Evolutionary conservation across 139 green algal species (phyloP), one percentile per base, ranked within the genome.

Genomic region (Volvox reticuliferus): DNA sequence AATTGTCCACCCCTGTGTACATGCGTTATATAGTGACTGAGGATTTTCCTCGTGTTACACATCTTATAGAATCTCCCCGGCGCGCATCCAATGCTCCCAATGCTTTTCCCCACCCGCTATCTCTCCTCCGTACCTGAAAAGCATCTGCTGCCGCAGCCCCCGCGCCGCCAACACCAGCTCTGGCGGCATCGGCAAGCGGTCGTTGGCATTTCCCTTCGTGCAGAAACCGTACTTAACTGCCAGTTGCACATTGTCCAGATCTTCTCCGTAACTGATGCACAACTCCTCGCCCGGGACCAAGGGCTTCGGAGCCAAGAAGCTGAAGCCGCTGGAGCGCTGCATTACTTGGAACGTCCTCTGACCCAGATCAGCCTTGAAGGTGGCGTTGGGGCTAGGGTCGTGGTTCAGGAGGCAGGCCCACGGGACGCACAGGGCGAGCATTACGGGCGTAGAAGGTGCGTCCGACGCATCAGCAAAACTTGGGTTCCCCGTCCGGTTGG

Each of bases 161-260:
- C n/a, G 18, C 44, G 73, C 50, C 71, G 30, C 71, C 0, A n/a
- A 69, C 73, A 24, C 50, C 30, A 50, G 26, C 0, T 28, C 73
- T 13, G 50, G 50, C 50, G 50, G 71, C 71, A 75, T n/a, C 71
- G 50, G n/a, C 71, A 90, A 44, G 14, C 86, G 71, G 86, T 90
- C 86, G 55, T 83, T 90, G 30, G 30, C 19, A 75, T 90, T 90
- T 3, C 73, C 86, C 12, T 69, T 6, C 50, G 73, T 63, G 12
- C 30, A 62, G 50, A 90, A 90, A 21, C 86, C 86, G 86, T 90
- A 90, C 86, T 75, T 83, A 55, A 90, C 32, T n/a, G 79, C 50
- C 86, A 73, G 73, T 32, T 36, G 71, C 50, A 44, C 44, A 13
- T 37, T 76, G 30, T 83, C 73, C 44, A 90, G 73, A 2, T 28